phyloP scores from a whole-genome alignment of 2,329 filamentous ascomycete genomes.

The Blastomyces percursus region DNA sequence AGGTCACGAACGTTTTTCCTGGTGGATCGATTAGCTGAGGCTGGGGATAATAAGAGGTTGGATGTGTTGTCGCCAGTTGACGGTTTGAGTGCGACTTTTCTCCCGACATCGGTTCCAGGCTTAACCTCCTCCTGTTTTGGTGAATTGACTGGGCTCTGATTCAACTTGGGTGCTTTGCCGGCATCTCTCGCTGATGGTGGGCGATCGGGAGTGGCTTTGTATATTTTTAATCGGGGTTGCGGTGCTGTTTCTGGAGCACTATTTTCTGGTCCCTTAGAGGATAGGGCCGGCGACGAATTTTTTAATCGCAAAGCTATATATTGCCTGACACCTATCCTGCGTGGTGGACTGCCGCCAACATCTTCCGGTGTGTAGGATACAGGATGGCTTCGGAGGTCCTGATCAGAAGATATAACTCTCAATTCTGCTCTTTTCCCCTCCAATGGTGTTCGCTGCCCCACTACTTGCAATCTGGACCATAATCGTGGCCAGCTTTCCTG shows the following conservation, averaged over 20 bases:
- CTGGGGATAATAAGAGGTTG: slow-evolving; percentile 6
- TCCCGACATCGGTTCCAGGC: background rate
- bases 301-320: slow-evolving; percentile 5
- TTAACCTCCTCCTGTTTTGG: background rate
- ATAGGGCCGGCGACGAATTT: slow-evolving; percentile 7
- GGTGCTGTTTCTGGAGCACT: background rate
- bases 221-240: background rate
- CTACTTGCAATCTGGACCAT: slow-evolving; percentile 2
- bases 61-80: background rate
- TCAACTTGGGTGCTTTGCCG: background rate
- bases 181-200: slow-evolving; percentile 1
- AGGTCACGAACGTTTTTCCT: slow-evolving; percentile 32
- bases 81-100: background rate
- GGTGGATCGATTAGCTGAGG: slow-evolving; percentile 5
- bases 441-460: background rate
- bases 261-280: background rate
- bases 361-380: background rate
- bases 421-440: slow-evolving; percentile 3
- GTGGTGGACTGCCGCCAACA: background rate
- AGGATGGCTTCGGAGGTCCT: slow-evolving; percentile 15
- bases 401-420: slow-evolving; percentile 15
- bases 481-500: slow-evolving; percentile 9
- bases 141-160: background rate
- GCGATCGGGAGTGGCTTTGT: background rate
- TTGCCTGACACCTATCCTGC: background rate